Conservation (phyloP, 768 basidiomycete genomes). For the Scleroderma bovista region DNA sequence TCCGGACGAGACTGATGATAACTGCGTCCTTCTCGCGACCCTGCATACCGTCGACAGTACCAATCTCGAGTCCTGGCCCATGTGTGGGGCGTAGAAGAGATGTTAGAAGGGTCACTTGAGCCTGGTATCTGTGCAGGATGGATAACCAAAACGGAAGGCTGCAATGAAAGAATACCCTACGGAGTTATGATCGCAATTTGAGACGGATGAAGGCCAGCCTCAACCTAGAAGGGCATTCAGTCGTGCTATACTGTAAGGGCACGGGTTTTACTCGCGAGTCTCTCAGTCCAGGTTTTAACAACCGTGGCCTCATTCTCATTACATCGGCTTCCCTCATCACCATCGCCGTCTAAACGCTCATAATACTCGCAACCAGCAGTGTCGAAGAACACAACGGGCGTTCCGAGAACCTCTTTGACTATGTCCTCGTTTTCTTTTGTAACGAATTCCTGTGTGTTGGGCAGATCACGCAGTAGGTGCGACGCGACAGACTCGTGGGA, state of each 20-base stretch:
- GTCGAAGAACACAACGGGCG: slow-evolving; percentile 88
- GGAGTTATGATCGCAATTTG: slow-evolving; percentile 90
- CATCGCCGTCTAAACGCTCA: slow-evolving; percentile 70
- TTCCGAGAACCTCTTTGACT: slow-evolving; percentile 63
- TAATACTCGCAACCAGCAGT: slow-evolving; percentile 93
- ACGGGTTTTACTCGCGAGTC: slow-evolving; percentile 49
- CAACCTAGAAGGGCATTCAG: slow-evolving; percentile 36
- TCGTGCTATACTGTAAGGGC: slow-evolving; percentile 1
- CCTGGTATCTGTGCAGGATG: slow-evolving; percentile 64
- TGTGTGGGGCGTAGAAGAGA: slow-evolving; percentile 68
- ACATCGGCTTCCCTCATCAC: slow-evolving; percentile 85
- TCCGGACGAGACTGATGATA: slow-evolving; percentile 87
- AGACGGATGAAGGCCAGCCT: slow-evolving; percentile 51
- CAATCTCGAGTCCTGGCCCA: slow-evolving; percentile 75
- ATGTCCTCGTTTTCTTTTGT: slow-evolving; percentile 53
- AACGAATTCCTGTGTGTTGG: slow-evolving; percentile 38
- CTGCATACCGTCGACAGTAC: slow-evolving; percentile 96
- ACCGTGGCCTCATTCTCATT: slow-evolving; percentile 95
- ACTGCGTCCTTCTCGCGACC: slow-evolving; percentile 95
- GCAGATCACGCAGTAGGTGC: slow-evolving; percentile 68
- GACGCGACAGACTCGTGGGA: slow-evolving; percentile 67
- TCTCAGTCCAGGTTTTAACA: slow-evolving; percentile 77
- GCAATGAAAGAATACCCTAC: slow-evolving; percentile 27
- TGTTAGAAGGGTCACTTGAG: slow-evolving; percentile 83
- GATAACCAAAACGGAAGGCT: background rate